Conservation (phyloP, 116 monocot genomes). For the Papilionanthe hybrid region DNA sequence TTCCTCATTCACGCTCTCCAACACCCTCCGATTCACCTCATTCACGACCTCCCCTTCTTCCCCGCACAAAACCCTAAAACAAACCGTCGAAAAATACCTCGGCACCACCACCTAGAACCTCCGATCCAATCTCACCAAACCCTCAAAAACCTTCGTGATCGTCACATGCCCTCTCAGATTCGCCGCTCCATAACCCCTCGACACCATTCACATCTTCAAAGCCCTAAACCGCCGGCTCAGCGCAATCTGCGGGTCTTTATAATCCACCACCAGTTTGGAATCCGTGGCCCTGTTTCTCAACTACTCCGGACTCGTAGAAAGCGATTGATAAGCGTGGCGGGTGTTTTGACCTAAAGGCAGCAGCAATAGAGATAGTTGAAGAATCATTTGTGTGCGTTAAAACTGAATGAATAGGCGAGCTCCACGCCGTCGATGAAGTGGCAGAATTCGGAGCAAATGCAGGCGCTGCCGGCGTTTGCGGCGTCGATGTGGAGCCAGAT, state of each 20-base stretch:
- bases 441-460: constrained; percentile 51
- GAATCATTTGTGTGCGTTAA: constrained; percentile 70
- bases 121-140: constrained; percentile 22
- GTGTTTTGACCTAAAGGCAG: constrained; percentile 42
- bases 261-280: constrained; percentile 40
- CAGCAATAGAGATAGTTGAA: constrained; percentile 57
- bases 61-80: constrained; percentile 32
- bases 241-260: constrained; percentile 59
- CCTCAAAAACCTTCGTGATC: constrained; percentile 39
- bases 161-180: constrained; percentile 16
- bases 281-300: constrained; percentile 29
- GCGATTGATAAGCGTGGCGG: constrained; percentile 17
- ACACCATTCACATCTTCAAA: constrained; percentile 44
- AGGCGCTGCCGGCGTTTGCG: constrained; percentile 49
- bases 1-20: constrained; percentile 39
- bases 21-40: constrained; percentile 28
- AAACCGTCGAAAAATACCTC: constrained; percentile 41
- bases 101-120: constrained; percentile 55
- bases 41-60: background rate
- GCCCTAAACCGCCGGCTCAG: constrained; percentile 51
- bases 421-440: constrained; percentile 41
- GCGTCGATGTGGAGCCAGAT: constrained; percentile 65
- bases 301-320: constrained; percentile 37
- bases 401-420: constrained; percentile 41
- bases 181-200: constrained; percentile 34